A percentile compares a stretch with the other conserved stretches of the same genome.
Conservation (phyloP, 2,329 filamentous ascomycete species). For the Cylindrodendrum hubeiense region DNA sequence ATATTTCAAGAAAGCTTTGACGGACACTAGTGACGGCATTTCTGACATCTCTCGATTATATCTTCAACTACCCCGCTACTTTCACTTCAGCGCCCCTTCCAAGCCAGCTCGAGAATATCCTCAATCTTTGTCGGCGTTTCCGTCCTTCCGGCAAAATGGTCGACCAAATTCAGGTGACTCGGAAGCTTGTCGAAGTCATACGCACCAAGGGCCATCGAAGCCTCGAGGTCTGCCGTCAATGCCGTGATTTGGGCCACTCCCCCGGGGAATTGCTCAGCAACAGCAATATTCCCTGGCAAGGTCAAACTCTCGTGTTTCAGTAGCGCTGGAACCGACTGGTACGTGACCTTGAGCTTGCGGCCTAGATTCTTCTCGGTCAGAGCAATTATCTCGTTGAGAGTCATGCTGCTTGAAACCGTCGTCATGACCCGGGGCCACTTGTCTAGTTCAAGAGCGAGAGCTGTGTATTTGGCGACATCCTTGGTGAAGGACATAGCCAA, state of each 20-base stretch:
- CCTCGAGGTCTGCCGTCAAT: conserved; percentile 48
- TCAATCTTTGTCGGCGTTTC: not conserved
- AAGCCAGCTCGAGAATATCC: conserved; percentile 2
- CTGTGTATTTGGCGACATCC: conserved; percentile 47
- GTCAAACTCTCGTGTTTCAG: conserved; percentile 36
- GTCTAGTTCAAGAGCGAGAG: conserved; percentile 46
- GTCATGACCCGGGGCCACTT: conserved; percentile 47
- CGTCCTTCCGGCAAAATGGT: conserved; percentile 1
- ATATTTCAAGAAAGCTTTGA: not conserved
- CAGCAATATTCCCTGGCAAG: conserved; percentile 44
- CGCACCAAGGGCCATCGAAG: conserved; percentile 45
- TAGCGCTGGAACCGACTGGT: conserved; percentile 42
- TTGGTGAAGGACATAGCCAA: conserved; percentile 50
- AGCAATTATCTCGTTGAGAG: conserved; percentile 45
- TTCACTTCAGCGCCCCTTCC: not conserved
- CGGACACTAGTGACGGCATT: not conserved
- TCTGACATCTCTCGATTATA: not conserved
- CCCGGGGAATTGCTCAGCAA: conserved; percentile 44
- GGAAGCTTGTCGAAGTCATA: conserved; percentile 40
- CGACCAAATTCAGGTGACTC: not conserved
- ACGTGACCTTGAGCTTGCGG: conserved; percentile 40
- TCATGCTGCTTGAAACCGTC: conserved; percentile 43
- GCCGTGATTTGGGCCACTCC: conserved; percentile 41
- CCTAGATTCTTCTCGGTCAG: conserved; percentile 49
- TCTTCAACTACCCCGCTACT: not conserved